Base-by-base conservation (phyloP, 1,284 basidiomycete species). In the Neolentinus lepideus region DNA sequence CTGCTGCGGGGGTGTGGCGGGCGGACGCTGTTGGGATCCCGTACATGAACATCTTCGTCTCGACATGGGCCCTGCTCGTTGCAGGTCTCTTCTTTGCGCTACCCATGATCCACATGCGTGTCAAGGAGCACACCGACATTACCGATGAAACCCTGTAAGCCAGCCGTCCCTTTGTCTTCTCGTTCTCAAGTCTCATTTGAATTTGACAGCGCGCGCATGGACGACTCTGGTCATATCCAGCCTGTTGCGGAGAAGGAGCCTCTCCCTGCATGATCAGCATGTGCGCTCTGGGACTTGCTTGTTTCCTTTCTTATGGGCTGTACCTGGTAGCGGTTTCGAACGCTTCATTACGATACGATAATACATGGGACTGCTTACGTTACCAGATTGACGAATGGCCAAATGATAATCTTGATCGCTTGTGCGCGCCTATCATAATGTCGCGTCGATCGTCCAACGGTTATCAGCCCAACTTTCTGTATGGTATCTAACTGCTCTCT, bases 91-190 rank as follows among this genome's bases (percentile, higher is more conserved):
- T 76, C 54, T 74, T 70, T 53, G 71, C 72, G 3, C 64, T 75
- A 16, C 75, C 75, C n/a, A 75, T 77, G 75, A 71, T 77, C 46
- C 67, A 74, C 59, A 66, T 69, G 61, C 70, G 75, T 16, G 74
- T 76, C n/a, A 67, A 67, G 54, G 69, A 75, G 46, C 63, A 69
- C 47, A 50, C 47, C 10, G 47, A 8, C 6, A 10, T 50, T 3
- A 21, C 22, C 10, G 47, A 50, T n/a, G 47, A 50, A 29, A n/a
- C 47, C 8, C 16, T 50, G 47, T 50, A 22, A 50, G 47, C 25
- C 24, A 9, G 10, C n/a, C 24, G 11, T 29, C 4, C 43, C 27
- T 12, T 12, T n/a, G 9, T 9, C 22, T 14, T 8, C 12, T 11
- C 47, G n/a, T 26, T 3, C n/a, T 8, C 19, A 4, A 3, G 22